These are phyloP conservation scores for Porogramme epimiltina DNA, from an alignment of 1,284 basidiomycete genomes.

Conservation along the genomic window DNA sequence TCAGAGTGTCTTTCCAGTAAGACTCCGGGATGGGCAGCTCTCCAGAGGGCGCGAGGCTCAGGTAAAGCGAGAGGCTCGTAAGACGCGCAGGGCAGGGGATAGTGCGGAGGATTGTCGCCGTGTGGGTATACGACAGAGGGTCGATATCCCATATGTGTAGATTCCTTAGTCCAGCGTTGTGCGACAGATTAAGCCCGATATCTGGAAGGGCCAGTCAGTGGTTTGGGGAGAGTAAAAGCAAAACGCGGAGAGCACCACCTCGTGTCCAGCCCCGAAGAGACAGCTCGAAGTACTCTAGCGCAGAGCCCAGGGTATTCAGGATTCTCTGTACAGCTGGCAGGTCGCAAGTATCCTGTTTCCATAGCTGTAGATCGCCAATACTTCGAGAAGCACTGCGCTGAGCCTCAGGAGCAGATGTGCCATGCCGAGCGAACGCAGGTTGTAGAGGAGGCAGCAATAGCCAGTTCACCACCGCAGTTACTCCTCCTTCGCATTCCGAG, in stretches of 20 bases:
- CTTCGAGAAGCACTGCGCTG: background rate
- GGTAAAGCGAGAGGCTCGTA: conserved; percentile 7
- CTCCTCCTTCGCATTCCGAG: conserved; percentile 1
- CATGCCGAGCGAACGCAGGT: background rate
- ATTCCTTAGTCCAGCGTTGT: conserved; percentile 7
- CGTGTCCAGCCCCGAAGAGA: conserved; percentile 7
- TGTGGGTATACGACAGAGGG: background rate
- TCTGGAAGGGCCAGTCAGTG: background rate
- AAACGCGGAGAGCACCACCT: conserved; percentile 5
- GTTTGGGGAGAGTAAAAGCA: background rate
- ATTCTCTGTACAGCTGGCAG: conserved; percentile 7
- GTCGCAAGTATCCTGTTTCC: conserved; percentile 2
- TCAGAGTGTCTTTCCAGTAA: background rate
- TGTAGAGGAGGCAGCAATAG: no score
- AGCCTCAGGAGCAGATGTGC: background rate
- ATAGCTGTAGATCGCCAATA: conserved; percentile 12
- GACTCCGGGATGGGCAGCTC: background rate
- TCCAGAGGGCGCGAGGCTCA: conserved; percentile 5
- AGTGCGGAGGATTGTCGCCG: conserved; percentile 2
- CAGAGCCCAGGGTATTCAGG: conserved; percentile 1
- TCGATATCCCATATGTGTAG: conserved; percentile 15
- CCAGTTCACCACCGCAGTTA: conserved; percentile 15
- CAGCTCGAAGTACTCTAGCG: conserved; percentile 11
- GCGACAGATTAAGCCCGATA: conserved; percentile 1
- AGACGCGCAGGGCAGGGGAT: conserved; percentile 8